These are phyloP conservation scores for Chamaecyparis obtusa DNA, from an alignment of 75 land plant genomes.

Conservation along the genomic window DNA sequence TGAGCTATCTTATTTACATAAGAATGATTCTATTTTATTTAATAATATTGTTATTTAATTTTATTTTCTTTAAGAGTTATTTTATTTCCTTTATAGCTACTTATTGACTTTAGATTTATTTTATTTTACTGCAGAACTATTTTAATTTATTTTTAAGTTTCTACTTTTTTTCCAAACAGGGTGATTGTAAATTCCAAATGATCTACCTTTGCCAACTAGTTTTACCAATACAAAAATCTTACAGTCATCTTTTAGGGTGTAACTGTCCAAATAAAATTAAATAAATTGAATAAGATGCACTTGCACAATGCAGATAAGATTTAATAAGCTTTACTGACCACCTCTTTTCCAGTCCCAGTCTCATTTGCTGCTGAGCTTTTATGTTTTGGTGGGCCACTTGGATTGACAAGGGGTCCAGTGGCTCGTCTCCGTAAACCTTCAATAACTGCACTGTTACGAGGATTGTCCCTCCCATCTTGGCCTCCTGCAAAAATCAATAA, in stretches of 20 bases:
- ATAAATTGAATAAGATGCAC: background rate
- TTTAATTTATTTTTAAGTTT: no score
- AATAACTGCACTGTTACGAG: conserved; percentile 31
- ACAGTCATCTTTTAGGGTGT: background rate
- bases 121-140: no score
- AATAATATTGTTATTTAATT: no score
- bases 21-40: no score
- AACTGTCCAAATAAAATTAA: background rate
- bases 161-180: background rate
- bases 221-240: background rate
- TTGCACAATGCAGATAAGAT: background rate
- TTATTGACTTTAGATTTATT: no score
- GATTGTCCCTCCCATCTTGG: conserved; percentile 45
- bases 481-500: conserved; percentile 34
- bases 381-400: conserved; percentile 54
- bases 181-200: background rate
- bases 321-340: conserved; percentile 19
- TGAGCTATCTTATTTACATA: no score
- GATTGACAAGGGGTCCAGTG: conserved; percentile 32
- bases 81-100: no score
- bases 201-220: background rate
- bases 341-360: conserved; percentile 26
- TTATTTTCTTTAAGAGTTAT: no score
- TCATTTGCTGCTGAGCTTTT: conserved; percentile 56
- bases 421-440: conserved; percentile 58